Evolutionary conservation across 352 stramenopile genomes (phyloP).

Genomic region (Phytopythium kandeliae): DNA sequence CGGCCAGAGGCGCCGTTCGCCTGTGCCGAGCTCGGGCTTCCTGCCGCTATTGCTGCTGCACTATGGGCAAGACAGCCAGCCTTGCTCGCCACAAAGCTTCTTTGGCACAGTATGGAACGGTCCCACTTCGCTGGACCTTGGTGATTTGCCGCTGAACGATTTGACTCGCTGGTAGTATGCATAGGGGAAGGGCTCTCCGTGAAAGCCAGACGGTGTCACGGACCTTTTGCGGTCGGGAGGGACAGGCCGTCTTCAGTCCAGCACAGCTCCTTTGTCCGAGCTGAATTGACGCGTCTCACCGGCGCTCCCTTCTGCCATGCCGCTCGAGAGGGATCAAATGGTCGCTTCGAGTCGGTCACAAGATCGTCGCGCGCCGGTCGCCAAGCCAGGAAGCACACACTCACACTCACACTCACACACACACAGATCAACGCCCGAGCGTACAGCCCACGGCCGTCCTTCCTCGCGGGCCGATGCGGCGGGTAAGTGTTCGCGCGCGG

Average conservation of each 20-base stretch:
- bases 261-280: background rate
- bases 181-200: background rate
- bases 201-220: constrained; percentile 1
- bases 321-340: background rate
- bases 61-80: too few species aligned
- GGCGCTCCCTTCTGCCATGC: too few species aligned
- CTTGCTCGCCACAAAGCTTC: too few species aligned
- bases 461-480: constrained; percentile 1
- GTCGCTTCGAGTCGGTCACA: background rate
- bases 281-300: background rate
- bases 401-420: background rate
- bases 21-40: too few species aligned
- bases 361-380: background rate
- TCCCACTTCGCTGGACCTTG: background rate
- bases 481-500: constrained; percentile 2
- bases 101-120: too few species aligned
- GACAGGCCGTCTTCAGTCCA: constrained; percentile 1
- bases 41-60: too few species aligned
- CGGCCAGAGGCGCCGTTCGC: too few species aligned
- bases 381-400: too few species aligned
- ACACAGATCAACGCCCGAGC: background rate
- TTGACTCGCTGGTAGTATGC: constrained; percentile 1
- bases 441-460: background rate
- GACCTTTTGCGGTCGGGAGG: constrained; percentile 1
- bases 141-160: constrained; percentile 1